Evolutionary conservation across 306 rosid genomes (phyloP).

Genomic region (Corylus avellana): DNA sequence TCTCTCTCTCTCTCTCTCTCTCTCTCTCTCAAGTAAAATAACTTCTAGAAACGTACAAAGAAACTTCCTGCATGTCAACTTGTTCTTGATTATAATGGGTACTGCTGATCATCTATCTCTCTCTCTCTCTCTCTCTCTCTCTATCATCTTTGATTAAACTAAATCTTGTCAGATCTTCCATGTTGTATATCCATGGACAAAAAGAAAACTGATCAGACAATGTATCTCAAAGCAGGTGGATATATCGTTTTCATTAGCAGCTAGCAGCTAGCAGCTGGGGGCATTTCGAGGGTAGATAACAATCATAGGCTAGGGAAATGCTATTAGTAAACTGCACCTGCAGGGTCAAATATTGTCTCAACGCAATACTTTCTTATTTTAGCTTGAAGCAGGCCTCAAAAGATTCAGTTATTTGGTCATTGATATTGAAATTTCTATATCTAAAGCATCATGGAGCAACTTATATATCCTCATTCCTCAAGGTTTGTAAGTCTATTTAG

Average conservation of each 20-base stretch:
- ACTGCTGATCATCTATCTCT: neutral
- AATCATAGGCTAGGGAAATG: neutral
- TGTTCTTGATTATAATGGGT: neutral
- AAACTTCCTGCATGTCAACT: neutral
- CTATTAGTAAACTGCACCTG: neutral
- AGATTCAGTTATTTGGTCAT: too few species aligned
- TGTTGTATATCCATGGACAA: slow-evolving; percentile 1
- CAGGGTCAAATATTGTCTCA: neutral
- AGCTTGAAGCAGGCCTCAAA: neutral
- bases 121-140: neutral
- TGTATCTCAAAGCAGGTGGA: slow-evolving; percentile 21
- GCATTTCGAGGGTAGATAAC: neutral
- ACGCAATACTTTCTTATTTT: neutral
- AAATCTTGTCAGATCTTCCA: slow-evolving; percentile 9
- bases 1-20: slow-evolving; percentile 11
- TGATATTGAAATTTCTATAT: too few species aligned
- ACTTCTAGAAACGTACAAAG: slow-evolving; percentile 18
- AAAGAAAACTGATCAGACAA: neutral
- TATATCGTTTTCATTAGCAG: slow-evolving; percentile 23
- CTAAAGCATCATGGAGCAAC: too few species aligned
- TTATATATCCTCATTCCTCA: too few species aligned
- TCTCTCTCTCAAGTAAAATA: slow-evolving; percentile 21
- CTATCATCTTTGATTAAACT: neutral
- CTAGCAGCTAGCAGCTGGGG: neutral
- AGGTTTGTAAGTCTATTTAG: neutral